Evolutionary conservation across 352 stramenopile species (phyloP), one percentile per base, ranked within the genome.

Genomic region (Globisporangium canariense): DNA sequence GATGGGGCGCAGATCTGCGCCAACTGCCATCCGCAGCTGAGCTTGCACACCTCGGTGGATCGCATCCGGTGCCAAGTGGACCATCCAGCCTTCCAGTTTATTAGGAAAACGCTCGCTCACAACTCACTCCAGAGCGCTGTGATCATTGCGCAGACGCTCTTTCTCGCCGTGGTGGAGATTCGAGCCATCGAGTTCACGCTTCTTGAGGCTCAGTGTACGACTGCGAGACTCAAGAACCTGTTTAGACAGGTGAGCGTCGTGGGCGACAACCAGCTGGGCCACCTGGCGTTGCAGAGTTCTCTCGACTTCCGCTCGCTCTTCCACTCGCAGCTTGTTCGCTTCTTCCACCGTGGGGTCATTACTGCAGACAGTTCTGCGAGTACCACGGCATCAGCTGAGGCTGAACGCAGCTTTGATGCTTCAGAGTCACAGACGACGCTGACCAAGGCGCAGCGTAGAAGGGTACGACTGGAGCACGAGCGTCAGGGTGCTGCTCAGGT

Each of bases 211-310:
- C 43, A n/a, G 5, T 10, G 4, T 4, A 43, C 36, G 36, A 2
- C 41, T 5, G 55, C 70, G n/a, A 66, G 54, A 5, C 58, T 75
- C 16, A 90, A 90, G 45, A 76, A 56, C 18, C 67, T 88, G 46
- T 68, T 89, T 5, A 81, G 81, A n/a, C 76, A 88, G 40, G 67
- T 83, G 41, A 81, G 69, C 6, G 54, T 75, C n/a, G 78, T 89
- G 2, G 71, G 77, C 3, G 79, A 90, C 58, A 90, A 90, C 58
- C 79, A 90, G 53, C 43, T 83, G 2, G 79, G 79, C 0, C 69
- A 72, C 36, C 43, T 89, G 16, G 73, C 70, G 22, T 65, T 72
- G 8, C 81, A 90, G 36, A 89, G 76, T 43, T 86, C 71, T 7
- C 59, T 86, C 10, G 76, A 89, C 57, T 84, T 90, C 16, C 79